Percentiles rank a stretch among this genome's conserved stretches.
Conservation (phyloP, 495 filamentous ascomycete species). For the Aspergillus nanangensis region DNA sequence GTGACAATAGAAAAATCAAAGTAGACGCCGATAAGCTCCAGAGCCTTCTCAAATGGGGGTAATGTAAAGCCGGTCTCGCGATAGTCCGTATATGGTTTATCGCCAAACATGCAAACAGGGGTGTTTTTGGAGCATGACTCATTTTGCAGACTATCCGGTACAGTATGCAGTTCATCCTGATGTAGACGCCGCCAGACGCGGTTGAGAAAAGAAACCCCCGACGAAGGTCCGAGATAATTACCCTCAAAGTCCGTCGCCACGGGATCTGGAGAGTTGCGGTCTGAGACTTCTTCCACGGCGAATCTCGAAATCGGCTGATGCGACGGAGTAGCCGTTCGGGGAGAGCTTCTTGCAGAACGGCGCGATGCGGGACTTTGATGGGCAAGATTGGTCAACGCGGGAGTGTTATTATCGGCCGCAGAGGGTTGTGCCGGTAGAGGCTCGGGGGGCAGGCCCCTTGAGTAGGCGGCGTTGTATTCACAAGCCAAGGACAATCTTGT, state of each 20-base stretch:
- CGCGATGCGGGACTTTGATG: constrained; percentile 10
- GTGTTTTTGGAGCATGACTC: constrained; percentile 33
- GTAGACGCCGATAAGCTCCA: constrained; percentile 34
- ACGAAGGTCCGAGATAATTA: constrained; percentile 43
- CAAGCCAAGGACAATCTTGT: constrained; percentile 35
- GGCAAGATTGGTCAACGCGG: constrained; percentile 2
- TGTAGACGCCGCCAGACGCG: constrained; percentile 41
- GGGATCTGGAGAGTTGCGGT: constrained; percentile 39
- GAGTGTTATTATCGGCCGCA: constrained; percentile 1
- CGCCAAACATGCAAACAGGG: constrained; percentile 40
- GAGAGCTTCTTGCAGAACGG: constrained; percentile 8
- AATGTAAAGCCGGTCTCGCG: constrained; percentile 28
- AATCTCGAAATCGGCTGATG: constrained; percentile 4
- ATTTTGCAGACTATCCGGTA: constrained; percentile 29
- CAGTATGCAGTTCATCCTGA: constrained; percentile 33
- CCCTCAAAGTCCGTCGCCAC: constrained; percentile 43
- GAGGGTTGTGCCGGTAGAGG: constrained; percentile 28
- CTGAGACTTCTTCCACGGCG: constrained; percentile 14
- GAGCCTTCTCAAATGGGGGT: constrained; percentile 31
- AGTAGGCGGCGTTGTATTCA: constrained; percentile 42
- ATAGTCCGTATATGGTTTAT: constrained; percentile 34
- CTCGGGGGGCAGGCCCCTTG: constrained; percentile 38
- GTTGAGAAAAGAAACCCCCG: constrained; percentile 43
- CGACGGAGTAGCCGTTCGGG: background rate
- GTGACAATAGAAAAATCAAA: constrained; percentile 48